Conservation (phyloP, 805 yeast species). For the Cyberlindnera mississippiensis region DNA sequence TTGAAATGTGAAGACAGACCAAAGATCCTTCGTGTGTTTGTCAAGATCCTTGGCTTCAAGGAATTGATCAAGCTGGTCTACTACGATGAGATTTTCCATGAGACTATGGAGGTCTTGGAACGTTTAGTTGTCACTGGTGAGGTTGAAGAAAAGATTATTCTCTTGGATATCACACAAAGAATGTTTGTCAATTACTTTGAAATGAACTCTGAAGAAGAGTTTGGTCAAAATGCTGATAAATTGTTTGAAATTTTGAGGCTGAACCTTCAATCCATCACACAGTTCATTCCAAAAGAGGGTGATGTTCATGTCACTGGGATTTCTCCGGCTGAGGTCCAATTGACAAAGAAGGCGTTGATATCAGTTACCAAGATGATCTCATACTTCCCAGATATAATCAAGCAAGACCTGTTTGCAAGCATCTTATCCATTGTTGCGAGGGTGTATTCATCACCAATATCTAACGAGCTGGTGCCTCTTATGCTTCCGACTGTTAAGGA, state of each 20-base stretch:
- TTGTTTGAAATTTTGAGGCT: constrained; percentile 77
- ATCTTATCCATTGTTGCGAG: constrained; percentile 49
- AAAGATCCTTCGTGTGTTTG: constrained; percentile 47
- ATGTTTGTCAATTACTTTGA: constrained; percentile 46
- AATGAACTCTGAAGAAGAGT: constrained; percentile 34
- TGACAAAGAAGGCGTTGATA: constrained; percentile 46
- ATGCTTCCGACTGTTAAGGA: constrained; percentile 49
- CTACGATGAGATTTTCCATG: constrained; percentile 66
- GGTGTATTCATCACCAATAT: constrained; percentile 26
- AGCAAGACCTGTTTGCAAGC: constrained; percentile 68
- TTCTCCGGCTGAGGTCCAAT: constrained; percentile 30
- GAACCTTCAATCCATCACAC: constrained; percentile 57
- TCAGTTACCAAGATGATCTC: constrained; percentile 59
- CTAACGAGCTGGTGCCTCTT: constrained; percentile 44
- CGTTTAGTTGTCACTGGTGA: constrained; percentile 57
- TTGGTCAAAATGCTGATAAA: constrained; percentile 64
- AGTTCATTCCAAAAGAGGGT: constrained; percentile 50
- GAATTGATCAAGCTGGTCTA: constrained; percentile 58
- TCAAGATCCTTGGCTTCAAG: constrained; percentile 51
- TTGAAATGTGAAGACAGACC: constrained; percentile 36
- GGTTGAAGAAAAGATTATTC: constrained; percentile 40
- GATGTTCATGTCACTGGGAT: constrained; percentile 29
- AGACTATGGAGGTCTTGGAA: constrained; percentile 71
- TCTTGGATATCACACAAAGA: constrained; percentile 55
- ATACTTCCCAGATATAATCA: constrained; percentile 63